Evolutionary conservation across 2,329 filamentous ascomycete genomes (phyloP).

Genomic region (Colletotrichum karsti): DNA sequence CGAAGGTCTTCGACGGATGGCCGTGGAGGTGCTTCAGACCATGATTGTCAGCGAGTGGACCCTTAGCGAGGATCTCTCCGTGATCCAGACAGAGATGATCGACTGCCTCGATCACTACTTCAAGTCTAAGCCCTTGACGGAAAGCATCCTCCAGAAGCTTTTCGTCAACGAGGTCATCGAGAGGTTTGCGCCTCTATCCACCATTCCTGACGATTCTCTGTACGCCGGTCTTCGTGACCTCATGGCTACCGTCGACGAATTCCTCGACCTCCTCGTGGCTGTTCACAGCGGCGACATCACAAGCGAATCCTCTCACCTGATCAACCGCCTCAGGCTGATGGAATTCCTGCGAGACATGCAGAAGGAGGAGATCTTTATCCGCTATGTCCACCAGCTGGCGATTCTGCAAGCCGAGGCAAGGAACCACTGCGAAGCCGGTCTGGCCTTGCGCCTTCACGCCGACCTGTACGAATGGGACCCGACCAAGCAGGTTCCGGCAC

Average conservation of each 20-base stretch:
- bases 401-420: constrained; percentile 77
- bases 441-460: constrained; percentile 89
- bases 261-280: constrained; percentile 88
- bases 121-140: constrained; percentile 86
- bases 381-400: constrained; percentile 93
- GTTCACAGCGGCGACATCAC: constrained; percentile 81
- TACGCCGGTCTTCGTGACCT: constrained; percentile 81
- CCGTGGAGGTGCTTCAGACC: constrained; percentile 91
- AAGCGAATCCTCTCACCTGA: constrained; percentile 82
- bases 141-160: constrained; percentile 89
- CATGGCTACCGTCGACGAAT: constrained; percentile 86
- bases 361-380: constrained; percentile 95
- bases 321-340: constrained; percentile 91
- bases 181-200: constrained; percentile 77
- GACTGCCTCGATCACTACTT: constrained; percentile 91
- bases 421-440: constrained; percentile 87
- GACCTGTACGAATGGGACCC: constrained; percentile 94
- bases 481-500: constrained; percentile 67
- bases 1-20: constrained; percentile 86
- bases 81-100: constrained; percentile 96
- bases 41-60: constrained; percentile 99
- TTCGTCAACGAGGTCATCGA: constrained; percentile 88
- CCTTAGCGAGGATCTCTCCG: constrained; percentile 87
- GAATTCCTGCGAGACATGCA: constrained; percentile 97
- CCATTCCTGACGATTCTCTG: constrained; percentile 75